Evolutionary conservation across 176 grass and related monocot species (phyloP), one percentile per base, ranked within the genome.

Genomic region (Paspalum vaginatum): DNA sequence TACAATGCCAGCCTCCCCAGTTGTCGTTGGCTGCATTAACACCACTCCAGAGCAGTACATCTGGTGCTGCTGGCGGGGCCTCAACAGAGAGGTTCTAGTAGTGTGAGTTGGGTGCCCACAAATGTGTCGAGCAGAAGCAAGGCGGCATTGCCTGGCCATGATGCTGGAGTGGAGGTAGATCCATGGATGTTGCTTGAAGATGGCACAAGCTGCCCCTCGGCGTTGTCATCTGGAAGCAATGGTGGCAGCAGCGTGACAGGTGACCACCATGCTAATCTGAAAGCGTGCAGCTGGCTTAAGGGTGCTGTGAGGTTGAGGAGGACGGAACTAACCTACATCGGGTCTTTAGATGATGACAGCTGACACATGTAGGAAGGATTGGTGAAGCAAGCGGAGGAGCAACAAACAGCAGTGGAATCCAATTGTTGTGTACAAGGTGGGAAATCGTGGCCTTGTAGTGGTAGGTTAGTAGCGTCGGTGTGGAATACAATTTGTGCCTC

Each of bases 211-310:
- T 92, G 87, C 42, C 85, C 90, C 48, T 88, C 88, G 41, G 5
- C 63, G 32, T 1, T 3, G 32, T 32, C 87, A 8, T 84, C 88
- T 52, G 76, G 83, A 65, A 82, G 73, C 88, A 94, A 77, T 61
- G 79, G 68, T 13, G 62, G 83, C 5, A 84, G 78, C 66, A 80
- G 59, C 22, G 48, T 76, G 21, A 51, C 84, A 3, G 90, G 76
- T 8, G 92, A 95, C 73, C 92, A 98, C 73, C 92, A 98, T 75
- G 81, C 84, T 54, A 95, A 95, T 83, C 84, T 90, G 20, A 99
- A 89, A 86, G 97, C 97, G 2, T 93, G 87, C 50, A 90, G 81
- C 82, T 99, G 97, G 93, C 93, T 99, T 20, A 99, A 99, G 83
- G 97, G 97, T n/a, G 87, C 97, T 0, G 88, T 96, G 47, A 95